Conservation (phyloP, 2,329 filamentous ascomycete genomes). For the Fusarium tupiense region DNA sequence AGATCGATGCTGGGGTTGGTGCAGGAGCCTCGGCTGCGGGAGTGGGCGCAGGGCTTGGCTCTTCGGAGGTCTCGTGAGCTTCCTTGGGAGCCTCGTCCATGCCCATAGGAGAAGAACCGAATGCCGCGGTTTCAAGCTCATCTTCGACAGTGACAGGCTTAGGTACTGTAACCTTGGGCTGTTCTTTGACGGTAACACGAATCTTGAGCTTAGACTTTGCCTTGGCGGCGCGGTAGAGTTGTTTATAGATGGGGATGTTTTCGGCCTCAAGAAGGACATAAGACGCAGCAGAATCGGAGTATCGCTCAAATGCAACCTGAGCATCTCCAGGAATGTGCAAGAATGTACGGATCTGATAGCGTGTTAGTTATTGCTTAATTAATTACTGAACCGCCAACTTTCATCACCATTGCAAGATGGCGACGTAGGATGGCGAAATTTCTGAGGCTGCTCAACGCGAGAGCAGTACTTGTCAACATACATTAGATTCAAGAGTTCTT, state of each 20-base stretch:
- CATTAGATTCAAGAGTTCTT: slow-evolving; percentile 80
- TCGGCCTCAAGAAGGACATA: slow-evolving; percentile 82
- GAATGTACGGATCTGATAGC: slow-evolving; percentile 49
- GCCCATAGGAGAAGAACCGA: slow-evolving; percentile 10
- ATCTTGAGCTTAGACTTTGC: slow-evolving; percentile 98
- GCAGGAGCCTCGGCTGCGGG: slow-evolving; percentile 34
- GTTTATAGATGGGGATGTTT: slow-evolving; percentile 91
- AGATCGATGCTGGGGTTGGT: slow-evolving; percentile 22
- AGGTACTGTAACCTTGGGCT: slow-evolving; percentile 40
- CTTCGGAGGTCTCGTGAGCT: slow-evolving; percentile 12
- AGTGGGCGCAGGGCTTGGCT: slow-evolving; percentile 27
- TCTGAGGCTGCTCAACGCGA: neutral
- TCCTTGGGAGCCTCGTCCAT: slow-evolving; percentile 31
- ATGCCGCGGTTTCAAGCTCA: slow-evolving; percentile 49
- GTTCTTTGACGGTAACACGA: slow-evolving; percentile 66
- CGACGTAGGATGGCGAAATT: neutral
- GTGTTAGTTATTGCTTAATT: slow-evolving; percentile 20
- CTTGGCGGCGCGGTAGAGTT: slow-evolving; percentile 95
- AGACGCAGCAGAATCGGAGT: slow-evolving; percentile 87
- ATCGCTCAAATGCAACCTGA: slow-evolving; percentile 80
- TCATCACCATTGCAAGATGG: neutral
- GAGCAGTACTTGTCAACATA: slow-evolving; percentile 60
- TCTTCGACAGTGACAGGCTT: slow-evolving; percentile 63
- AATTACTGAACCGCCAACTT: neutral
- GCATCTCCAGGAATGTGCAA: slow-evolving; percentile 47